These are phyloP conservation scores for Detonula confervacea DNA, from an alignment of 352 stramenopile species.

Conservation along the genomic window DNA sequence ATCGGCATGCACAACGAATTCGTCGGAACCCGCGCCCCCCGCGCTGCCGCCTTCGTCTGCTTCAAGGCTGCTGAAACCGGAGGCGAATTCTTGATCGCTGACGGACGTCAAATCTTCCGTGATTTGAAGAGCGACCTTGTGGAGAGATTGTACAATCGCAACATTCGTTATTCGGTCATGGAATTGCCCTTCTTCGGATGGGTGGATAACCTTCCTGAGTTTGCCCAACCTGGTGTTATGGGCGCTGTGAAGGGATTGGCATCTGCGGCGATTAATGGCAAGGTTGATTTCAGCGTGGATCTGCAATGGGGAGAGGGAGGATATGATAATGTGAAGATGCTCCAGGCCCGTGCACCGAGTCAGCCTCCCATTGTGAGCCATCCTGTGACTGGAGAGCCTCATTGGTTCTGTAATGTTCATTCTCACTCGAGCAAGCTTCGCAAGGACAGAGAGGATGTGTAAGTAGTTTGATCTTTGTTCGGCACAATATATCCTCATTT, in stretches of 20 bases:
- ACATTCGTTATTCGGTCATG: constrained; percentile 86
- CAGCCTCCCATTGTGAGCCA: constrained; percentile 84
- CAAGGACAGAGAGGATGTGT: constrained; percentile 81
- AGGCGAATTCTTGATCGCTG: constrained; percentile 84
- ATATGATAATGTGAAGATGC: constrained; percentile 82
- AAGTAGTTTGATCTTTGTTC: constrained; percentile 40
- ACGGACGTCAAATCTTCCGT: constrained; percentile 81
- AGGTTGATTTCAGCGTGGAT: constrained; percentile 85
- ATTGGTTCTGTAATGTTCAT: constrained; percentile 87
- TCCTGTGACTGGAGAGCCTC: constrained; percentile 79
- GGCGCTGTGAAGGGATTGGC: constrained; percentile 66
- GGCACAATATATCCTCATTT: background rate
- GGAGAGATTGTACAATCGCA: constrained; percentile 76
- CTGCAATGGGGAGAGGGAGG: constrained; percentile 77
- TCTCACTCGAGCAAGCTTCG: constrained; percentile 80
- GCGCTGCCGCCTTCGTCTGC: constrained; percentile 85
- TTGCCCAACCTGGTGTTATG: constrained; percentile 62
- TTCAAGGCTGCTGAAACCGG: constrained; percentile 84
- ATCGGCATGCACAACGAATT: constrained; percentile 89
- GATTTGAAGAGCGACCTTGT: constrained; percentile 77
- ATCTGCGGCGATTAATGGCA: constrained; percentile 80
- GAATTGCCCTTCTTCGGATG: constrained; percentile 87
- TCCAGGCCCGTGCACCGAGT: constrained; percentile 79
- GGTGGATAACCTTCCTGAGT: constrained; percentile 76
- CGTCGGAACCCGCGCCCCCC: constrained; percentile 79